phyloP scores from a whole-genome alignment of 2,329 filamentous ascomycete genomes.

The Aspergillus brasiliensis region DNA sequence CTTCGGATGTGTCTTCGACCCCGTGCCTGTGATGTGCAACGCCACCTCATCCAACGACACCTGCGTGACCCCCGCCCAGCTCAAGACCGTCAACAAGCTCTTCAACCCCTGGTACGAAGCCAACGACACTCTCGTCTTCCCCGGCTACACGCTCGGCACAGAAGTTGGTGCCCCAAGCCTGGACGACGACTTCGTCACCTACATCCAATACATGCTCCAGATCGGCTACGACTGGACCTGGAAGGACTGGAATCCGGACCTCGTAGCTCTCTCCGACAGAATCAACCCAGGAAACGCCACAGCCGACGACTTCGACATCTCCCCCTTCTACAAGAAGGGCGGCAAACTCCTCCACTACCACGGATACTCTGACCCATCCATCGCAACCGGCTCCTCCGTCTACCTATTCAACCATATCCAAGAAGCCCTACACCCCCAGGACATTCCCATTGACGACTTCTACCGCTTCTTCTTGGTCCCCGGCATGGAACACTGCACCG shows the following conservation, averaged over 20 bases:
- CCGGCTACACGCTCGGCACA: conserved; percentile 14
- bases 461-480: conserved; percentile 22
- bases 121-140: conserved; percentile 35
- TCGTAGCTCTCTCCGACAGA: conserved; percentile 32
- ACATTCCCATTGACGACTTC: conserved; percentile 15
- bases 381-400: conserved; percentile 18
- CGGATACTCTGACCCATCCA: conserved; percentile 16
- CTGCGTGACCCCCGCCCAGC: conserved; percentile 50
- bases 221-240: conserved; percentile 43
- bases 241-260: conserved; percentile 37
- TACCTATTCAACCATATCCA: conserved; percentile 10
- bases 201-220: conserved; percentile 33
- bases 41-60: conserved; percentile 26
- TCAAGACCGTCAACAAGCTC: conserved; percentile 35
- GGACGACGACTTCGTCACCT: conserved; percentile 12
- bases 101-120: conserved; percentile 10
- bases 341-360: conserved; percentile 23
- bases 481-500: conserved; percentile 17
- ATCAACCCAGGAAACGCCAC: conserved; percentile 16
- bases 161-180: conserved; percentile 12
- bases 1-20: conserved; percentile 45
- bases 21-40: conserved; percentile 34
- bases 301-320: conserved; percentile 16
- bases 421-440: background rate
- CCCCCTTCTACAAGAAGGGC: conserved; percentile 12